Base-by-base conservation (phyloP, 1,284 basidiomycete genomes). In the Sparassis latifolia region DNA sequence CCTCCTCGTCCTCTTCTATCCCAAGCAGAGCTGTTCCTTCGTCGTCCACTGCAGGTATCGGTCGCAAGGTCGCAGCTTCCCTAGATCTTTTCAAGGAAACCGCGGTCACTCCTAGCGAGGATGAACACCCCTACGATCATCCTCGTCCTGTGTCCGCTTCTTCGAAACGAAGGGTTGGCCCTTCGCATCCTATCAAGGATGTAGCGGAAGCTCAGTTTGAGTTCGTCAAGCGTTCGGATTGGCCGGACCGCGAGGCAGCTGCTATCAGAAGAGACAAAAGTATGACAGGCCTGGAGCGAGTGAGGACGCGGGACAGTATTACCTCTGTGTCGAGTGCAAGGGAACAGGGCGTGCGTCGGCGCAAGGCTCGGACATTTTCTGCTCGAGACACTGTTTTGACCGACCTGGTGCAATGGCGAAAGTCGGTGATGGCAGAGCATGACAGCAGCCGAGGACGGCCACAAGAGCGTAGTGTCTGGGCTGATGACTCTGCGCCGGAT, bases 71-170 rank as follows among this genome's bases (percentile, higher is more conserved):
- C 41, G 88, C 88, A 1, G 86, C 83, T 3, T 82, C 83, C 6
- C 73, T 90, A 7, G 82, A 89, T 58, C 73, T 90, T 4, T 90
- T 90, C 73, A 89, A 85, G 60, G 85, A 88, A 68, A 84, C 86
- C 0, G 69, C 75, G 29, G 68, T 70, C 31, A 67, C 62, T 37
- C 68, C 73, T 33, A 70, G 73, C 38, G 76, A 78, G 50, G 62
- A 70, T 30, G 63, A 65, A 40, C 62, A 64, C 52, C 61, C 62
- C 30, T 65, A 68, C 54, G 63, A 65, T 20, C 55, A 58, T 20
- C 50, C 61, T 3, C 49, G 63, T 32, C 61, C 62, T 20, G 56
- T 58, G n/a, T 67, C 67, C 40, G 64, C 62, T 28, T 47, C 59
- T 29, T 60, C 65, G 31, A 63, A 60, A 37, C 73, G 75, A 52